Conservation (phyloP, 2,329 filamentous ascomycete genomes). For the Fusarium dimerum region DNA sequence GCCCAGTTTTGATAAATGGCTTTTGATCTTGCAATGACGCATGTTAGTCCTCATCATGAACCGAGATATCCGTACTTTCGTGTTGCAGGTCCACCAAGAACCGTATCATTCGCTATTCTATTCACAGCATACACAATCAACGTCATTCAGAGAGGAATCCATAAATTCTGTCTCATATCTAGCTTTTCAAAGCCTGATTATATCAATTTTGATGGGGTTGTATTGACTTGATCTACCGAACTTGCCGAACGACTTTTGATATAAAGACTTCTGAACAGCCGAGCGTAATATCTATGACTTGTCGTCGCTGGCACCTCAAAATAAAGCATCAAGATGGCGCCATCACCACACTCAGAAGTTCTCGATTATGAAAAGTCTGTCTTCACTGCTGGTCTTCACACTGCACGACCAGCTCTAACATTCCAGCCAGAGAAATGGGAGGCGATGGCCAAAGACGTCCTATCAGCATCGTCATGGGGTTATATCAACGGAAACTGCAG, state of each 20-base stretch:
- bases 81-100: not conserved
- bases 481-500: slow-evolving; percentile 18
- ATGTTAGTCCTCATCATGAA: not conserved
- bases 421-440: slow-evolving; percentile 8
- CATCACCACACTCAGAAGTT: not conserved
- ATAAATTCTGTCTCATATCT: not conserved
- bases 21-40: not conserved
- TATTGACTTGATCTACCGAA: too few relatives aligned
- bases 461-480: slow-evolving; percentile 16
- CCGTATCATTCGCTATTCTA: not conserved
- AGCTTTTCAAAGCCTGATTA: too few relatives aligned
- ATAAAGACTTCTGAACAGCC: too few relatives aligned
- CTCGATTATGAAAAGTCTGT: not conserved
- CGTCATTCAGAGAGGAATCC: not conserved
- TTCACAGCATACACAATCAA: not conserved
- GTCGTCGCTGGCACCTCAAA: too few relatives aligned
- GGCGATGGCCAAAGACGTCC: slow-evolving; percentile 7
- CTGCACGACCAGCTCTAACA: not conserved
- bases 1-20: not conserved
- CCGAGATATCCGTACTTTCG: not conserved
- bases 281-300: too few relatives aligned
- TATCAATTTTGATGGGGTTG: too few relatives aligned
- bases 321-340: not conserved
- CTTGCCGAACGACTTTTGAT: too few relatives aligned
- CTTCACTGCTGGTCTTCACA: not conserved